A percentile compares a stretch with the other conserved stretches of the same genome.
Conservation (phyloP, 805 yeast species). For the Saccharomycodes ludwigii region DNA sequence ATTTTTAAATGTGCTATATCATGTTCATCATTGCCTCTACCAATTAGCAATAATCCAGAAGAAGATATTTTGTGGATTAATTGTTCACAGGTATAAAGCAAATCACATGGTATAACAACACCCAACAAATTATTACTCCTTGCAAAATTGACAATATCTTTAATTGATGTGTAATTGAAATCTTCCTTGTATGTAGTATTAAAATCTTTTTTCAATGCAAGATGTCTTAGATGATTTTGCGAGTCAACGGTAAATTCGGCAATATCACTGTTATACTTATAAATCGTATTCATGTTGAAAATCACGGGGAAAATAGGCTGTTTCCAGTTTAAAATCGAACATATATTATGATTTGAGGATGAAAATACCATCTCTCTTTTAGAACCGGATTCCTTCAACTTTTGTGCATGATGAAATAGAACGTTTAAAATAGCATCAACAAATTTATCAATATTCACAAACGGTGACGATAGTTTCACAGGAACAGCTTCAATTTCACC, state of each 20-base stretch:
- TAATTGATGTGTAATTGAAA: conserved; percentile 45
- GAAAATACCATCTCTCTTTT: conserved; percentile 69
- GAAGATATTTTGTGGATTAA: conserved; percentile 63
- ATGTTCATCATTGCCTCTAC: conserved; percentile 31
- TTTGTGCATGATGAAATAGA: conserved; percentile 66
- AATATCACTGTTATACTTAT: conserved; percentile 11
- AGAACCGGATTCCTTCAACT: conserved; percentile 26
- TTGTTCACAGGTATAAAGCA: conserved; percentile 64
- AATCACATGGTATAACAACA: conserved; percentile 57
- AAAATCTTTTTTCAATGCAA: conserved; percentile 6
- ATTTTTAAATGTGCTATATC: conserved; percentile 9
- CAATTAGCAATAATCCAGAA: conserved; percentile 76
- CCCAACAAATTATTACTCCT: conserved; percentile 77
- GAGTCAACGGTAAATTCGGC: conserved; percentile 21
- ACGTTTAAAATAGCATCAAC: conserved; percentile 62
- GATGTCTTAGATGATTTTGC: conserved; percentile 16
- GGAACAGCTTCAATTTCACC: conserved; percentile 31
- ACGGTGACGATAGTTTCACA: conserved; percentile 28
- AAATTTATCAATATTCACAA: conserved; percentile 51
- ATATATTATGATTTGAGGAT: conserved; percentile 78
- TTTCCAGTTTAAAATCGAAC: conserved; percentile 93
- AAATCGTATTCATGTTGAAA: conserved; percentile 63
- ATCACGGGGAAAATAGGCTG: conserved; percentile 97
- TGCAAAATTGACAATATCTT: conserved; percentile 75
- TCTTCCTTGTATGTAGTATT: conserved; percentile 7